Base-by-base conservation (phyloP, 129 eudicot species). In the Ambrosia artemisiifolia region DNA sequence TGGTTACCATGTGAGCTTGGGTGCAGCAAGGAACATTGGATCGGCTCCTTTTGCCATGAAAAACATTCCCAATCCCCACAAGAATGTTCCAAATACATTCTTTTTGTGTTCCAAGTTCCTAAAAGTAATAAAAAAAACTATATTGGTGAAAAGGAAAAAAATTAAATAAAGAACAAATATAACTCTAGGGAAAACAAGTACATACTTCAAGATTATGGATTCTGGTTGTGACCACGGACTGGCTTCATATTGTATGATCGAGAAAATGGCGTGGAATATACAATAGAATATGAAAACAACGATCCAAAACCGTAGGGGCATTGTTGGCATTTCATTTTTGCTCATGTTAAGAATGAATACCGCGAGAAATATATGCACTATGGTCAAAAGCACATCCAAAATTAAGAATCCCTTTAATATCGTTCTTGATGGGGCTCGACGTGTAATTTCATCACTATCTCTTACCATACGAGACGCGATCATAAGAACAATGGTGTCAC, bases 41-140 rank as follows among this genome's bases (percentile, higher is more conserved):
- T 61, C 61, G 6, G 57, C 77, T 61, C 77, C 77, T 46, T 73
- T 73, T 11, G 46, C 69, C 61, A 73, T 73, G 48, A 46, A 73
- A 33, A 46, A 46, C 77, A 62, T 47, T 8, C 69, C 62, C 34
- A 73, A 73, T 61, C 70, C 77, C 77, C 69, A 73, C 62, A 68
- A 73, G 2, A 61, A 62, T 32, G 61, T 61, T 3, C 77, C 77
- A 12, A 73, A 62, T n/a, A 49, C 69, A 49, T 73, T 73, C 49
- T 73, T 73, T 73, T 61, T 73, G 69, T 61, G 18, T 62, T 73
- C 77, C 77, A 73, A 44, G 19, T 73, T 47, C 69, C 77, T 73
- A 47, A 62, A 42, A 61, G 4, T 61, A 61, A 24, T 20, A n/a
- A 7, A 3, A 7, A 3, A 57, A 24, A 43, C 16, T 68, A 20